Evolutionary conservation across 345 rosid species (phyloP), one percentile per base, ranked within the genome.

Genomic region (Eutrema heterophyllum): DNA sequence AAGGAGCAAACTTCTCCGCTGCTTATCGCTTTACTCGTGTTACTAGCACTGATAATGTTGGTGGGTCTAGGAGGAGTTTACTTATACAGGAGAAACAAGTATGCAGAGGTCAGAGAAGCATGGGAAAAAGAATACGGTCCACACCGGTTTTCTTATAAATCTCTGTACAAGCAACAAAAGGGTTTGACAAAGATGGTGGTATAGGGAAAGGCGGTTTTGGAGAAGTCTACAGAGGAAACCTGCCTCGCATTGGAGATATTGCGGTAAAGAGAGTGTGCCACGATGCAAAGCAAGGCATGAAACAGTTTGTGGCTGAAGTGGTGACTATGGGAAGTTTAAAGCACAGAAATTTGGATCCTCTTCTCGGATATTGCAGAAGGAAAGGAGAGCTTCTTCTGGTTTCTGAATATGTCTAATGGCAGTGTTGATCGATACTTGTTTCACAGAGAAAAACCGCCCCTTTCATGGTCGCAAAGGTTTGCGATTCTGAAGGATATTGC

Each of bases 151-250:
- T n/a, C n/a, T n/a, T n/a, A n/a, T n/a, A 81, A 86, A 59, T 78
- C 85, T 73, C 79, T 90, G 14, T 81, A 83, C 43, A 64, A 26
- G 89, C 93, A 68, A 84, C 93, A 7, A 80, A 83, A 65, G 91
- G 94, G 9, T 87, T 90, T 63, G 67, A 58, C 5, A 79, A 79
- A 38, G 63, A 56, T 11, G 84, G 82, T 40, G 24, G 83, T 48
- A 39, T 87, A 12, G 96, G 93, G 7, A 16, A 27, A 9, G 88
- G 97, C 1, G 91, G 93, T 18, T 87, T 75, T 21, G 90, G 96
- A 4, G 70, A 65, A 75, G 90, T 90, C 4, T 88, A 85, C 44
- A 80, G 41, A 78, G 90, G 93, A 0, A 71, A 35, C 1, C 54
- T 86, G 9, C 86, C 81, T 8, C 49, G 70, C 2, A 67, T 76